phyloP scores from a whole-genome alignment of 805 yeast genomes.

The Wickerhamomyces ciferrii region DNA sequence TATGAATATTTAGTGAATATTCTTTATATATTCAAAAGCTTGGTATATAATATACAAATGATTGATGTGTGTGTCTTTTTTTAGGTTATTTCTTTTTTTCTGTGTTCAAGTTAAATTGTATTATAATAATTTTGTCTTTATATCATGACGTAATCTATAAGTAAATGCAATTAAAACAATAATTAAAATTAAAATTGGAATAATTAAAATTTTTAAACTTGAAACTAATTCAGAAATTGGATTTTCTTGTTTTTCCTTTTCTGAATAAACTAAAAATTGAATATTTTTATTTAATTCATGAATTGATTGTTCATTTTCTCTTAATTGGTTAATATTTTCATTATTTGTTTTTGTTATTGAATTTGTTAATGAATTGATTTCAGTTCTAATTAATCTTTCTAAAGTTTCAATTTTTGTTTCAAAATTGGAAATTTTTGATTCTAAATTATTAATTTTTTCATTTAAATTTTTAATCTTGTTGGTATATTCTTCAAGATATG shows the following conservation, averaged over 20 bases:
- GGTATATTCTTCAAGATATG: conserved; percentile 15
- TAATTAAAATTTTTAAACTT: conserved; percentile 20
- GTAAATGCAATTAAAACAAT: conserved; percentile 39
- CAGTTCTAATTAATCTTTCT: conserved; percentile 4
- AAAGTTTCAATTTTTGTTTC: conserved; percentile 6
- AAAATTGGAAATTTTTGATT: conserved; percentile 1
- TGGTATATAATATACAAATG: too few species aligned
- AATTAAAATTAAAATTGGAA: conserved; percentile 18
- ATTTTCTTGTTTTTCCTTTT: conserved; percentile 17
- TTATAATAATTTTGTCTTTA: conserved; percentile 52
- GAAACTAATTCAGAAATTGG: conserved; percentile 18
- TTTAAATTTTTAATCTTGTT: conserved; percentile 9
- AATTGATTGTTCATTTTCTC: conserved; percentile 18
- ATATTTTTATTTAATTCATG: conserved; percentile 13
- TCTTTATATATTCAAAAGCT: too few species aligned
- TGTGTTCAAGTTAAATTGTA: background rate
- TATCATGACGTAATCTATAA: conserved; percentile 53
- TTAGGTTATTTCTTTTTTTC: too few species aligned
- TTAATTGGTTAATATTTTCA: conserved; percentile 17
- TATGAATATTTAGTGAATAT: too few species aligned
- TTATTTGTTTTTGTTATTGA: conserved; percentile 10
- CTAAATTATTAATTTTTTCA: background rate
- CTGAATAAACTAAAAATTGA: conserved; percentile 16
- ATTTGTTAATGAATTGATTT: conserved; percentile 1
- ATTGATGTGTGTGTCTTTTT: too few species aligned